Percentiles rank a stretch among this genome's conserved stretches.
Evolutionary conservation across 2,329 filamentous ascomycete species (phyloP).

Genomic region (Talaromyces sp.): DNA sequence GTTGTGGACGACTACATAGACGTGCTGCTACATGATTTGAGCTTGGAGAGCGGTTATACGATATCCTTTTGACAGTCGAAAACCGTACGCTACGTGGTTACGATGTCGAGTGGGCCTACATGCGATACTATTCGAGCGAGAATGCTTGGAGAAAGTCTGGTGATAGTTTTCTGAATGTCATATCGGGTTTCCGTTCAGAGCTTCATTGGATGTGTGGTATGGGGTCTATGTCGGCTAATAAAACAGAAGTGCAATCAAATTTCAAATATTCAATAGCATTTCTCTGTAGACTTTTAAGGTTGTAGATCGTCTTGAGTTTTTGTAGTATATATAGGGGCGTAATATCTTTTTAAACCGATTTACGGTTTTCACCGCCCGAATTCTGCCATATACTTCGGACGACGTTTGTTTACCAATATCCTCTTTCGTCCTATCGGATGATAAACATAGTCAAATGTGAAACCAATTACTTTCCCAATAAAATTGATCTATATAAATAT

Average conservation of each 20-base stretch:
- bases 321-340: too few species aligned
- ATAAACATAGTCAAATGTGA: neutral
- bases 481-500: neutral
- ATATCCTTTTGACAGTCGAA: neutral
- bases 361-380: constrained; percentile 7
- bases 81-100: neutral
- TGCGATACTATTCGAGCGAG: neutral
- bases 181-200: constrained; percentile 1
- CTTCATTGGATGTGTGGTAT: constrained; percentile 1
- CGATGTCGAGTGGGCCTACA: constrained; percentile 4
- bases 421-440: neutral
- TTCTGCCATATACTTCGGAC: constrained; percentile 12
- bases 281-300: neutral
- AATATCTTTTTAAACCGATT: neutral
- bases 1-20: constrained; percentile 13
- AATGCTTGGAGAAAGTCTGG: neutral
- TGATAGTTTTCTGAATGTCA: constrained; percentile 6
- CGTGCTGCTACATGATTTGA: constrained; percentile 11
- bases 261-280: neutral
- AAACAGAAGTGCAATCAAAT: constrained; percentile 15
- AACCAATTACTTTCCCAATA: neutral
- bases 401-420: constrained; percentile 8
- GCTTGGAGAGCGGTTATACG: constrained; percentile 9
- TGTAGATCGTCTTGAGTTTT: neutral
- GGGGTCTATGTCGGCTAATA: constrained; percentile 1